Evolutionary conservation across 192 early-diverging fungal species (phyloP).

Genomic region (Podochytrium sp.): DNA sequence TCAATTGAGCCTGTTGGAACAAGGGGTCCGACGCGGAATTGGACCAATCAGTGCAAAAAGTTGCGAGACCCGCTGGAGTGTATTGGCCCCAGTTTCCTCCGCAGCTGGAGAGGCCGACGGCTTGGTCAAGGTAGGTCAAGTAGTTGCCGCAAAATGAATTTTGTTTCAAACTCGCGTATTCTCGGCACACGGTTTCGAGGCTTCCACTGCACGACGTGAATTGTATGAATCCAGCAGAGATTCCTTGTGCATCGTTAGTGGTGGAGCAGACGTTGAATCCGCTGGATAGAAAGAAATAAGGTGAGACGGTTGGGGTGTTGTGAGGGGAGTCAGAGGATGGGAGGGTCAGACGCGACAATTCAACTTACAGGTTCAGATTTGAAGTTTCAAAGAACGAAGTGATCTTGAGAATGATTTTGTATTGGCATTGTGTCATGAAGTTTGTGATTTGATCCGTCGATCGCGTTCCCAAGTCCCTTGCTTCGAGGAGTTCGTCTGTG

Average conservation of each 20-base stretch:
- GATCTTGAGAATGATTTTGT: conserved; percentile 15
- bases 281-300: not conserved
- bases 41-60: conserved; percentile 21
- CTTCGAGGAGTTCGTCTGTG: too few species aligned
- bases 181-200: conserved; percentile 1
- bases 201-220: conserved; percentile 29
- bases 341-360: not conserved
- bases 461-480: too few species aligned
- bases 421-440: too few species aligned
- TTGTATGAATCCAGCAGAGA: conserved; percentile 36
- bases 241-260: conserved; percentile 30
- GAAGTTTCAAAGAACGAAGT: conserved; percentile 11
- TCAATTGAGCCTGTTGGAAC: not conserved
- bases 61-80: conserved; percentile 7
- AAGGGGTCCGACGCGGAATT: not conserved
- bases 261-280: not conserved
- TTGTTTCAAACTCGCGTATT: not conserved
- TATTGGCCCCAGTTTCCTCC: not conserved
- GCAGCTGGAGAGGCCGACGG: not conserved
- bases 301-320: too few species aligned
- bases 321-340: not conserved
- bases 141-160: not conserved
- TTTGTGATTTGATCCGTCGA: not conserved
- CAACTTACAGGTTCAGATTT: not conserved
- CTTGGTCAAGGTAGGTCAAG: not conserved